These are phyloP conservation scores for Pichia norvegensis DNA, from an alignment of 1,139 yeast genomes.

Conservation along the genomic window DNA sequence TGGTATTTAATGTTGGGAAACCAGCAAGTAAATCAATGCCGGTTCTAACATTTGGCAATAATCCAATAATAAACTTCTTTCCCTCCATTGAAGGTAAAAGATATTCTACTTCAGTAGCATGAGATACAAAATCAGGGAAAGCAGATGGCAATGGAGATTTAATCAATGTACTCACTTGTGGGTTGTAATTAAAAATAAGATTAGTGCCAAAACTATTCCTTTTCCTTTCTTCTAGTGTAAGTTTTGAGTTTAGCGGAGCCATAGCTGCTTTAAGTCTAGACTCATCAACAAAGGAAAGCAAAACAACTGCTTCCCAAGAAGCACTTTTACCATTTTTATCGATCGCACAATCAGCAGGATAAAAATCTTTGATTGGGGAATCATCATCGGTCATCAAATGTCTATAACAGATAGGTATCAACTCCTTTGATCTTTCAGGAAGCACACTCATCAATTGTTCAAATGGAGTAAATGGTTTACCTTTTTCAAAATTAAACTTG, in stretches of 20 bases:
- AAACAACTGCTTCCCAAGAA: slow-evolving; percentile 98
- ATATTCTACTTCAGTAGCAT: slow-evolving; percentile 57
- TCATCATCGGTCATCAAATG: slow-evolving; percentile 80
- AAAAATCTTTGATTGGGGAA: slow-evolving; percentile 85
- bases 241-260: slow-evolving; percentile 50
- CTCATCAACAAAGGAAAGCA: slow-evolving; percentile 87
- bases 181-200: slow-evolving; percentile 62
- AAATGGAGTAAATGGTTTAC: slow-evolving; percentile 82
- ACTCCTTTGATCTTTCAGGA: slow-evolving; percentile 80
- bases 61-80: slow-evolving; percentile 45
- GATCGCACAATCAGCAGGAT: slow-evolving; percentile 81
- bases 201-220: slow-evolving; percentile 74
- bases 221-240: slow-evolving; percentile 59
- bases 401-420: slow-evolving; percentile 75
- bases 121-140: slow-evolving; percentile 71
- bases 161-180: slow-evolving; percentile 63
- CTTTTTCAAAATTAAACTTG: slow-evolving; percentile 55
- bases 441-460: slow-evolving; percentile 97
- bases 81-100: slow-evolving; percentile 44
- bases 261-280: slow-evolving; percentile 64
- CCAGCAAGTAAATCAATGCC: slow-evolving; percentile 78
- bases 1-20: slow-evolving; percentile 72
- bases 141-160: slow-evolving; percentile 75
- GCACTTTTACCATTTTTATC: slow-evolving; percentile 95
- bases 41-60: slow-evolving; percentile 57